Conservation (phyloP, 169 alveolate genomes). For the Plasmodium adleri region DNA sequence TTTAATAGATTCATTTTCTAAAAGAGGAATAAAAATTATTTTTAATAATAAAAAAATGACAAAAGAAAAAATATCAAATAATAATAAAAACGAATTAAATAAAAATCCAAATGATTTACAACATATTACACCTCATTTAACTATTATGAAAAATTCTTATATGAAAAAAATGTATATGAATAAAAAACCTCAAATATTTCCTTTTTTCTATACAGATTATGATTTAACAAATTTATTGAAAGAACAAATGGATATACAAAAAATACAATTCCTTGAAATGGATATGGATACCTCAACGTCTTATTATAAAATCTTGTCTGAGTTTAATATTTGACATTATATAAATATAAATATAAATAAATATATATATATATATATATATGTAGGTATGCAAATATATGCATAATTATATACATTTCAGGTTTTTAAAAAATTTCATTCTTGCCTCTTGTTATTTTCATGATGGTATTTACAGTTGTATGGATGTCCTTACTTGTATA, state of each 20-base stretch:
- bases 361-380: no score
- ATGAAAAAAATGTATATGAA: slow-evolving; percentile 25
- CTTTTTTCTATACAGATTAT: slow-evolving; percentile 42
- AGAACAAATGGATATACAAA: slow-evolving; percentile 8
- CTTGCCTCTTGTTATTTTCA: no score
- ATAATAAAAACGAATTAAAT: not conserved
- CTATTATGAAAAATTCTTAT: slow-evolving; percentile 69
- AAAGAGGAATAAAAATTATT: slow-evolving; percentile 50
- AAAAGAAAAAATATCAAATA: not conserved
- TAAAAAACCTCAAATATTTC: slow-evolving; percentile 44
- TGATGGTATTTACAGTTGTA: no score
- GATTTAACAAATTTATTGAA: slow-evolving; percentile 48
- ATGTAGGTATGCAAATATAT: no score
- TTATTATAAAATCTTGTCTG: slow-evolving; percentile 48
- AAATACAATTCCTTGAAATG: slow-evolving; percentile 69
- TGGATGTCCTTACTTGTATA: no score
- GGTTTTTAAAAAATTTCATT: no score
- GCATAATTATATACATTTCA: no score
- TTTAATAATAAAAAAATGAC: not conserved
- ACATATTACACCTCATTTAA: slow-evolving; percentile 55
- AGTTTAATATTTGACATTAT: slow-evolving; percentile 10
- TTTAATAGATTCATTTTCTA: slow-evolving; percentile 28
- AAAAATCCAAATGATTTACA: not conserved
- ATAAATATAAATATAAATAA: no score
- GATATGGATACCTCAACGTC: slow-evolving; percentile 31